phyloP scores from a whole-genome alignment of 805 yeast species.

The Metschnikowia chrysomelidarum region DNA sequence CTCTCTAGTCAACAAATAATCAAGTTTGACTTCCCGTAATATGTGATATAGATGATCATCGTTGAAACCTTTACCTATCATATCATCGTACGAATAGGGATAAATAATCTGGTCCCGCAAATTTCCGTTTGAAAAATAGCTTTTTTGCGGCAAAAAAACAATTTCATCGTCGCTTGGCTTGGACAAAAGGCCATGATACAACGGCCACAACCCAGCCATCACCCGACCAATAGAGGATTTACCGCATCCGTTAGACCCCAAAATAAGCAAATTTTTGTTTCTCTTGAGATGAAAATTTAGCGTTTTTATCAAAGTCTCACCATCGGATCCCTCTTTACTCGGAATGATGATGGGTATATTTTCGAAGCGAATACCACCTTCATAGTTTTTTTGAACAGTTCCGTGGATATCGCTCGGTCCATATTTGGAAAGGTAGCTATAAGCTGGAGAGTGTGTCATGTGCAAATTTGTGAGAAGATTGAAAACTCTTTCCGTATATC shows the following conservation, averaged over 20 bases:
- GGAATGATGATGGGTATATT: constrained; percentile 83
- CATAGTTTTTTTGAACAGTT: constrained; percentile 71
- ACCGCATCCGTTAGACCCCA: constrained; percentile 90
- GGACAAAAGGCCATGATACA: constrained; percentile 77
- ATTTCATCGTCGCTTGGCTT: constrained; percentile 71
- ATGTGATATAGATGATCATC: constrained; percentile 70
- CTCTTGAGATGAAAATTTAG: constrained; percentile 57
- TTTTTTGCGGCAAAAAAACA: constrained; percentile 78
- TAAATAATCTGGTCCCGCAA: constrained; percentile 89
- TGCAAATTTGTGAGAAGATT: constrained; percentile 73
- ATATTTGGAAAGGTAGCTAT: constrained; percentile 47
- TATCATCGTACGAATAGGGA: constrained; percentile 75
- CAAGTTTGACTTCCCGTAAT: constrained; percentile 73
- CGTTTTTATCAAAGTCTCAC: constrained; percentile 55
- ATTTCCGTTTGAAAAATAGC: constrained; percentile 80
- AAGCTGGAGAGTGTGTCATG: constrained; percentile 68
- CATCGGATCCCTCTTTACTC: constrained; percentile 55
- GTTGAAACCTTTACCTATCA: constrained; percentile 66
- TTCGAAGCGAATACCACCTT: constrained; percentile 74
- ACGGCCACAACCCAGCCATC: constrained; percentile 89
- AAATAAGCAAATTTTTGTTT: constrained; percentile 69
- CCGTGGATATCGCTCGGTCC: constrained; percentile 63
- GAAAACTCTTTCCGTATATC: constrained; percentile 85
- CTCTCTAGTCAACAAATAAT: constrained; percentile 71
- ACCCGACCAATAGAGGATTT: constrained; percentile 83